Evolutionary conservation across 179 eudicot species (phyloP).

Genomic region (Beta corolliflora): DNA sequence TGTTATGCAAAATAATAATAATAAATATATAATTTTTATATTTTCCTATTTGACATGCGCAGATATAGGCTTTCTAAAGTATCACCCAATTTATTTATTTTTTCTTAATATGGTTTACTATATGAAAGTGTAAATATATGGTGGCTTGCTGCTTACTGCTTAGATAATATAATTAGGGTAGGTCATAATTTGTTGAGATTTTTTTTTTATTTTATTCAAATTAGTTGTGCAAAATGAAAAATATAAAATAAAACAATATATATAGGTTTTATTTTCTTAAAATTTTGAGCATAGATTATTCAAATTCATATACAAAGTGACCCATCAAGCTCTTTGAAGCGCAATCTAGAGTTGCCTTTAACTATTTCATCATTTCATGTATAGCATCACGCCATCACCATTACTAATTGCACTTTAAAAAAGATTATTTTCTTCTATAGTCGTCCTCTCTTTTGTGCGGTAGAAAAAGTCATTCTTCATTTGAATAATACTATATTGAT

Average conservation of each 20-base stretch:
- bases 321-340: neutral
- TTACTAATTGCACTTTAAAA: neutral
- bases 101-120: too few species aligned
- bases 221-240: neutral
- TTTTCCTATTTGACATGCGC: too few species aligned
- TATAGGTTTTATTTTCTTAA: neutral
- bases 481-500: neutral
- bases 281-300: neutral
- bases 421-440: neutral
- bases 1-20: too few species aligned
- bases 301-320: neutral
- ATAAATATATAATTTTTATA: too few species aligned
- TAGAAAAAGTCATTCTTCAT: neutral
- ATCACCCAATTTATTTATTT: too few species aligned
- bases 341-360: neutral
- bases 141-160: too few species aligned
- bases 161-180: too few species aligned
- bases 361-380: neutral
- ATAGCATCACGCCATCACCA: neutral
- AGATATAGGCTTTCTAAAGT: too few species aligned
- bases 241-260: neutral
- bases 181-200: too few species aligned
- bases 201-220: too few species aligned
- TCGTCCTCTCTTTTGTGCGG: neutral
- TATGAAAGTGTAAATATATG: too few species aligned